phyloP scores from a whole-genome alignment of 208 protist species.

The Leishmania guyanensis region DNA sequence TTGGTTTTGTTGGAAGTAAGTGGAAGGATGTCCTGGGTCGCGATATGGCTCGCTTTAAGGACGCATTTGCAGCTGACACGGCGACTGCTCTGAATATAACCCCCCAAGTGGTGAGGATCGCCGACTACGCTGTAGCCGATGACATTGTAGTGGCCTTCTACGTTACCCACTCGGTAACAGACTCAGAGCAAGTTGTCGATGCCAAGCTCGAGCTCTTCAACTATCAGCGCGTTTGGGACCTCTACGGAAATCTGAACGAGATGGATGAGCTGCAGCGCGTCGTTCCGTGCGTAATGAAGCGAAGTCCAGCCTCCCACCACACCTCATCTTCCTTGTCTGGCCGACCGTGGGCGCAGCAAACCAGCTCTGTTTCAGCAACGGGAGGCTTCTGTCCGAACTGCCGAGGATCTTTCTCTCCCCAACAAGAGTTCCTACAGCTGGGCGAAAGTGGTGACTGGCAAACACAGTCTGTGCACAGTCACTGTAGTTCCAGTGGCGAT shows the following conservation, averaged over 20 bases:
- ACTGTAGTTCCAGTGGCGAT: slow-evolving; percentile 18
- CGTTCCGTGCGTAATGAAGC: slow-evolving; percentile 43
- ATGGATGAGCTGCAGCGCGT: slow-evolving; percentile 25
- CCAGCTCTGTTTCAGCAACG: slow-evolving; percentile 2
- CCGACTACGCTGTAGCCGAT: slow-evolving; percentile 44
- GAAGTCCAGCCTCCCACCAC: slow-evolving; percentile 25
- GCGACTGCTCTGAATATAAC: slow-evolving; percentile 39
- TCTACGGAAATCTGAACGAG: slow-evolving; percentile 45
- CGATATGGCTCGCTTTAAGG: slow-evolving; percentile 40
- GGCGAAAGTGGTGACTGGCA: not conserved
- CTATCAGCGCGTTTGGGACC: slow-evolving; percentile 54
- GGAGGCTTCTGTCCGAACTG: slow-evolving; percentile 25
- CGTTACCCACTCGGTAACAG: slow-evolving; percentile 35
- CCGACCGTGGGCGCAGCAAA: slow-evolving; percentile 2
- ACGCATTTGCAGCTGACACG: slow-evolving; percentile 55
- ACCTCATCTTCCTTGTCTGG: slow-evolving; percentile 11
- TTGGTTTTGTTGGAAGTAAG: slow-evolving; percentile 69
- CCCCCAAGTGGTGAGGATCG: slow-evolving; percentile 39
- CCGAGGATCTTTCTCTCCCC: slow-evolving; percentile 13
- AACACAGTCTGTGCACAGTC: not conserved
- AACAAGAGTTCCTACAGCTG: not conserved
- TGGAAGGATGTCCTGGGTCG: slow-evolving; percentile 43
- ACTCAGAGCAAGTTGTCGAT: slow-evolving; percentile 44
- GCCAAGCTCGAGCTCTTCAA: slow-evolving; percentile 38
- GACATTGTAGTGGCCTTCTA: slow-evolving; percentile 67